Base-by-base conservation (phyloP, 2,329 filamentous ascomycete species). In the Verticillium isaacii region DNA sequence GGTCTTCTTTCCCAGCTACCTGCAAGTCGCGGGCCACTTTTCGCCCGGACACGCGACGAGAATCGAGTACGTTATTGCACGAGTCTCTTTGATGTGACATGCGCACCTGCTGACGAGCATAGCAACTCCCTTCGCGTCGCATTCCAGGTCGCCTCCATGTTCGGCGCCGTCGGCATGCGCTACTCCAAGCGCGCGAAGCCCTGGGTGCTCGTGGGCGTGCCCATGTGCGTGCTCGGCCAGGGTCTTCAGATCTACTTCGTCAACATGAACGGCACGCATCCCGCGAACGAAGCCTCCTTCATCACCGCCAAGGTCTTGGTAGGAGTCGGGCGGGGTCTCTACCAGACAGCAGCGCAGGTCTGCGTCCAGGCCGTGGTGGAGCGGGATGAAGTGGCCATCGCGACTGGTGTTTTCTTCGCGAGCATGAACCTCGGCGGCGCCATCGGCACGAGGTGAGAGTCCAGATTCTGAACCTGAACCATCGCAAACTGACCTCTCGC, bases 1-100 rank as follows among this genome's bases (percentile, higher is more conserved):
- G 1, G 67, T 76, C 1, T 77, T 78, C 64, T 77, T 77, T 56
- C 73, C 74, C 0, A 78, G 76, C 54, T 77, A 75, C 45, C 71
- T 78, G 0, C 74, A 77, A 56, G 74, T 78, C 2, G 74, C 74
- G n/a, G 74, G 71, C 0, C 68, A 70, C 5, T 77, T 73, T n/a
- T 69, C 67, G 2, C 68, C 75, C 0, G 75, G 72, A 0, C 68
- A 73, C 5, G 72, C 76, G 0, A 75, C 74, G 3, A 74, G 76
- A 7, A 77, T 73, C 14, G 72, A 74, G 78, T 69, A 74, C 73
- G 54, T 77, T 12, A n/a, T 72, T 61, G 9, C 60, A 56, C 14
- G 71, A 71, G 14, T 19, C 6, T 57, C 34, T 14, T 9, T 29
- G 29, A 6, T 29, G 29, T 29, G 4, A 29, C 29, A 14, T 14